phyloP scores from a whole-genome alignment of 805 yeast genomes.

The Teunomyces pallodes region DNA sequence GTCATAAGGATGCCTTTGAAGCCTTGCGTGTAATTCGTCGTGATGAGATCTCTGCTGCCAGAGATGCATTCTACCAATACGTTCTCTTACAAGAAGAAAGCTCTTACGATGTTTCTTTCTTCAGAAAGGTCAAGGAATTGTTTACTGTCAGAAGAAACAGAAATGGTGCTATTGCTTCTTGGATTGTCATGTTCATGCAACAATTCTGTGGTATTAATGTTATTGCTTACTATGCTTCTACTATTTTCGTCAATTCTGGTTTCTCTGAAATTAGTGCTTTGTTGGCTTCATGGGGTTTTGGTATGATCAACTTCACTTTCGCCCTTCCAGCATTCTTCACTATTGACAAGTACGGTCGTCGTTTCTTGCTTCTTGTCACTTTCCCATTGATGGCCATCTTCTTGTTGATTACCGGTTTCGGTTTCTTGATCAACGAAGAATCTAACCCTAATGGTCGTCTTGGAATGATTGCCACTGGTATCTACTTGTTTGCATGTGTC shows the following conservation, averaged over 20 bases:
- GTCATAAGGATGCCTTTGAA: conserved; percentile 48
- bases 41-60: conserved; percentile 54
- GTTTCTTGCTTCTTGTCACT: conserved; percentile 54
- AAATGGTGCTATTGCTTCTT: conserved; percentile 77
- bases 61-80: conserved; percentile 60
- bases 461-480: conserved; percentile 69
- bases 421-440: conserved; percentile 62
- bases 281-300: conserved; percentile 84
- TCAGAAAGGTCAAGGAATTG: conserved; percentile 52
- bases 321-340: conserved; percentile 81
- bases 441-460: conserved; percentile 47
- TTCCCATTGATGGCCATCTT: conserved; percentile 64
- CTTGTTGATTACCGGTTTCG: conserved; percentile 62
- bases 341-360: conserved; percentile 75
- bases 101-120: conserved; percentile 46
- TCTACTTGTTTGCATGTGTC: conserved; percentile 67
- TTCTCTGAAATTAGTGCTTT: conserved; percentile 61
- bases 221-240: conserved; percentile 80
- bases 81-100: conserved; percentile 62
- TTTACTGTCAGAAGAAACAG: conserved; percentile 76
- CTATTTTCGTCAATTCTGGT: conserved; percentile 68
- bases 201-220: conserved; percentile 90
- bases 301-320: conserved; percentile 74
- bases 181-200: conserved; percentile 85
- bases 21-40: conserved; percentile 48